Conservation (phyloP, 306 rosid species). For the Arachis stenosperma region DNA sequence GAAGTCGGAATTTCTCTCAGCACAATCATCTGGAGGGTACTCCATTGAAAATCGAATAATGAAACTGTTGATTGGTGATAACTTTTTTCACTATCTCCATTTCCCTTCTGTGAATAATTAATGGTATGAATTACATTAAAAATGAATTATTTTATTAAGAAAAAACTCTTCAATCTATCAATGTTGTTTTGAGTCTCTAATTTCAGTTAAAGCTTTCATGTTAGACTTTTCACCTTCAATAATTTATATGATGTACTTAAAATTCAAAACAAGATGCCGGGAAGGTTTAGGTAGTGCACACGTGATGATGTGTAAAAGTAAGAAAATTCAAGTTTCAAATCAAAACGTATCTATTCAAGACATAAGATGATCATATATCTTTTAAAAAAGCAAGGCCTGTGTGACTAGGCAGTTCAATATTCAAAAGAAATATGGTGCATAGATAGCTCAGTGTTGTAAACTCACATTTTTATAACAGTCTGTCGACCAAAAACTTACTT, state of each 20-base stretch:
- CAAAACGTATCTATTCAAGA: too few species aligned
- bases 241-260: not conserved
- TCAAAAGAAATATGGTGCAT: too few species aligned
- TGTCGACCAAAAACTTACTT: too few species aligned
- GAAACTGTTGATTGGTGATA: slow-evolving; percentile 83
- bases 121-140: slow-evolving; percentile 33
- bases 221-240: not conserved
- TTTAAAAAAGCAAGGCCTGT: too few species aligned
- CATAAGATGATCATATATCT: not conserved
- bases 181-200: slow-evolving; percentile 18
- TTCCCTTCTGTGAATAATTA: slow-evolving; percentile 65
- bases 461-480: too few species aligned
- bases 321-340: too few species aligned
- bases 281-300: too few species aligned
- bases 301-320: too few species aligned
- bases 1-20: slow-evolving; percentile 89
- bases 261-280: too few species aligned
- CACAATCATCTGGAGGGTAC: slow-evolving; percentile 95
- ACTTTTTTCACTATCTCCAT: slow-evolving; percentile 76
- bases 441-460: too few species aligned
- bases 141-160: slow-evolving; percentile 6
- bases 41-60: slow-evolving; percentile 95
- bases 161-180: slow-evolving; percentile 15
- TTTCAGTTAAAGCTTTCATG: slow-evolving; percentile 21
- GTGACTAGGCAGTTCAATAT: too few species aligned